phyloP scores from a whole-genome alignment of 306 rosid genomes.

The Hippophae tibetana region DNA sequence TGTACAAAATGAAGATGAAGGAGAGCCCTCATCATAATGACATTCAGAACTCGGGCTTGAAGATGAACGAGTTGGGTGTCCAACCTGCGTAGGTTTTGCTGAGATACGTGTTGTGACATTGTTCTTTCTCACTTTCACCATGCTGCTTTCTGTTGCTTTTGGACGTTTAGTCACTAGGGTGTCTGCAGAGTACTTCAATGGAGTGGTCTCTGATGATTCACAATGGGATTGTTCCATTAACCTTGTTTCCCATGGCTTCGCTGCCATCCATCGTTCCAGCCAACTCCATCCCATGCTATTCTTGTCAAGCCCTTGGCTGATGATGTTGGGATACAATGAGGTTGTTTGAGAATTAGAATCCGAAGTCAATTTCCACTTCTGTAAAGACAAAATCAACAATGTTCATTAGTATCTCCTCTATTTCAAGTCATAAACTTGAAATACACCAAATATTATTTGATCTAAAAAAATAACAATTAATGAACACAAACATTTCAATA shows the following conservation, averaged over 20 bases:
- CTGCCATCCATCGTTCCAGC: conserved; percentile 99
- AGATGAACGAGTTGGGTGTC: conserved; percentile 64
- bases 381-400: not conserved
- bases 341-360: conserved; percentile 29
- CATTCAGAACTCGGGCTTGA: conserved; percentile 95
- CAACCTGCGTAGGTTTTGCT: conserved; percentile 60
- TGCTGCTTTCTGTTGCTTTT: conserved; percentile 36
- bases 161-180: conserved; percentile 30
- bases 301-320: conserved; percentile 48
- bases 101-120: conserved; percentile 77
- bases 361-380: conserved; percentile 72
- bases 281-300: conserved; percentile 90
- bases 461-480: too few relatives aligned
- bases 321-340: conserved; percentile 29
- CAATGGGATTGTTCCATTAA: conserved; percentile 67
- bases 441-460: too few relatives aligned
- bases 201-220: conserved; percentile 47
- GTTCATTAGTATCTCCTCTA: too few relatives aligned
- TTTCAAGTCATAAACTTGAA: too few relatives aligned
- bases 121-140: conserved; percentile 66
- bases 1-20: conserved; percentile 83
- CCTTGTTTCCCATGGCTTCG: conserved; percentile 95
- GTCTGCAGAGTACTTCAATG: conserved; percentile 44
- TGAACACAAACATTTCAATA: conserved; percentile 9
- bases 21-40: conserved; percentile 76